These are phyloP conservation scores for Didymella arachidicola DNA, from an alignment of 2,329 filamentous ascomycete genomes.

Conservation along the genomic window DNA sequence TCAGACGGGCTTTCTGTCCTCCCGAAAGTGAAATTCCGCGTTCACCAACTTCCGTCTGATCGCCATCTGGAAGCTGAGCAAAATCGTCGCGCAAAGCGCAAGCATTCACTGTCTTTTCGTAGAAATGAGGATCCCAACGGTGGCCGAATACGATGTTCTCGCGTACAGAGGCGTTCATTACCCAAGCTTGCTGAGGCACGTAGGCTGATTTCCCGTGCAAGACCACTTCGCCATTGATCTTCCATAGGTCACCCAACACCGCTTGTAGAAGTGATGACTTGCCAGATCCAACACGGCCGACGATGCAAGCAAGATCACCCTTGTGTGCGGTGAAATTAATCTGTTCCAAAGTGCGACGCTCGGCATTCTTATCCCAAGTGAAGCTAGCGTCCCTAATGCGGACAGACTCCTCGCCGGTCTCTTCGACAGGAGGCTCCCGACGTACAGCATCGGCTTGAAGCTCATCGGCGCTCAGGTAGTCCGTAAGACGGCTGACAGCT, in stretches of 20 bases:
- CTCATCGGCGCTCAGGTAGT: conserved; percentile 87
- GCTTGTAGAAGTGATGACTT: conserved; percentile 93
- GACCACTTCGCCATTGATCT: conserved; percentile 81
- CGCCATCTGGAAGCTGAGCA: conserved; percentile 88
- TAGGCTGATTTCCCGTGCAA: conserved; percentile 87
- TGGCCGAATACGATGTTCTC: conserved; percentile 98
- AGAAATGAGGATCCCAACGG: conserved; percentile 90
- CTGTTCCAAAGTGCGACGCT: conserved; percentile 72
- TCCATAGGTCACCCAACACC: conserved; percentile 91
- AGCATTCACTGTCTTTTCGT: conserved; percentile 88
- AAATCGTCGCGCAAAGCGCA: conserved; percentile 94
- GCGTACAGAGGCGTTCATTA: conserved; percentile 96
- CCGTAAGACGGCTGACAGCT: conserved; percentile 83
- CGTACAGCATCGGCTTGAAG: conserved; percentile 84
- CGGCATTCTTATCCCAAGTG: conserved; percentile 89
- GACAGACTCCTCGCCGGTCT: conserved; percentile 84
- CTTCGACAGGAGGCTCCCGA: conserved; percentile 72
- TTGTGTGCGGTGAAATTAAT: conserved; percentile 91
- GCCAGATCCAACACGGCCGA: conserved; percentile 91
- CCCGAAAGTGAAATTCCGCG: conserved; percentile 95
- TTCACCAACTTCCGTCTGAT: conserved; percentile 96
- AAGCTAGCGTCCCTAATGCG: conserved; percentile 85
- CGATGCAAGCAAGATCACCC: conserved; percentile 89
- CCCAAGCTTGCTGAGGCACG: conserved; percentile 91
- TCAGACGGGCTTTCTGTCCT: conserved; percentile 93